Percentiles rank a stretch among this genome's conserved stretches.
These are phyloP conservation scores for Raffaelea deltoideospora DNA, from an alignment of 2,329 filamentous ascomycete species.

Conservation along the genomic window DNA sequence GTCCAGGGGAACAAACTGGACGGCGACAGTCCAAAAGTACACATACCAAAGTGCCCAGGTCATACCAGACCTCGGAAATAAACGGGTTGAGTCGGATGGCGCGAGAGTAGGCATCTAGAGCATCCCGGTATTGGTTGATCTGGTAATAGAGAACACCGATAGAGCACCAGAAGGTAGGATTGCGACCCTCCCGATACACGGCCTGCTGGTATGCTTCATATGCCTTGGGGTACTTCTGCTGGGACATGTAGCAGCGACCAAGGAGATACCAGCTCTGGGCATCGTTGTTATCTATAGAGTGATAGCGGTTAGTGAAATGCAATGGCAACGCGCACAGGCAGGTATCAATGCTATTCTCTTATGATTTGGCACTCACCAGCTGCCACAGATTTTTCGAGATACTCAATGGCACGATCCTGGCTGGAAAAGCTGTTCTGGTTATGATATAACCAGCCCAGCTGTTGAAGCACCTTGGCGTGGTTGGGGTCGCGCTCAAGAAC, in stretches of 20 bases:
- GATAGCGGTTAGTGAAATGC: background rate
- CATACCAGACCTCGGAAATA: constrained; percentile 99
- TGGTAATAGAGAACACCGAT: constrained; percentile 98
- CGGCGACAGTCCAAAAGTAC: too few species aligned
- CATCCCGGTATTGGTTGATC: constrained; percentile 98
- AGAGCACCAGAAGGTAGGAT: constrained; percentile 98
- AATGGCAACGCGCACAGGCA: background rate
- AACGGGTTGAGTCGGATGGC: constrained; percentile 94
- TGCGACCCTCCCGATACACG: constrained; percentile 92
- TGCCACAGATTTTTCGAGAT: constrained; percentile 88
- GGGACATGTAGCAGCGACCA: constrained; percentile 97
- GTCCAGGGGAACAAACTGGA: too few species aligned
- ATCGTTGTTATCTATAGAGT: constrained; percentile 63
- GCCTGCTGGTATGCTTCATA: constrained; percentile 98
- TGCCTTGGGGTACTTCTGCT: constrained; percentile 96
- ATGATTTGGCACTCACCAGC: constrained; percentile 77
- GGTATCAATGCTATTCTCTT: too few species aligned
- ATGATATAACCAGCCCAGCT: constrained; percentile 94
- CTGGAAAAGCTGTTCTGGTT: constrained; percentile 83
- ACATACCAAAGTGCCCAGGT: constrained; percentile 84
- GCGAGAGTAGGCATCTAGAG: constrained; percentile 90
- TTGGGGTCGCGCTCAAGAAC: constrained; percentile 90
- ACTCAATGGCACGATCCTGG: constrained; percentile 93
- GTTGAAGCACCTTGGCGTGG: constrained; percentile 94
- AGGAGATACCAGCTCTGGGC: constrained; percentile 98